phyloP scores from a whole-genome alignment of 1,284 basidiomycete species.

The Kwoniella shivajii region DNA sequence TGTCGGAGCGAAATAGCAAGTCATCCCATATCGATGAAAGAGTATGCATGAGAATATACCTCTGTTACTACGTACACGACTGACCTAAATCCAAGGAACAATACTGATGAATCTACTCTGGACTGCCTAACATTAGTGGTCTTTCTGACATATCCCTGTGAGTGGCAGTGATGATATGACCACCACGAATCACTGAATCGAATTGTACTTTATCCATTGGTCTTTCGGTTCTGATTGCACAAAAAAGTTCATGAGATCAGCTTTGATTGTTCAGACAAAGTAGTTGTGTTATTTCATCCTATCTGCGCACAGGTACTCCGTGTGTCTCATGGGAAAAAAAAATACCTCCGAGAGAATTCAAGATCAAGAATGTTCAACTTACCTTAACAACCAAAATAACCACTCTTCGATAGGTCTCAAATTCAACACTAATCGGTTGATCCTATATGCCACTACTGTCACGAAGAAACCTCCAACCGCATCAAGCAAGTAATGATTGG shows the following conservation, averaged over 20 bases:
- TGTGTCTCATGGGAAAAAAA: not conserved
- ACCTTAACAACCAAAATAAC: conserved; percentile 42
- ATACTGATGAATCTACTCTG: not conserved
- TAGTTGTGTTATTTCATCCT: too few species aligned
- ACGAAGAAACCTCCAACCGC: conserved; percentile 51
- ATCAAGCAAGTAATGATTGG: conserved; percentile 53
- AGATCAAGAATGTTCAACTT: not conserved
- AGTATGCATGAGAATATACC: too few species aligned
- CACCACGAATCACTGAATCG: conserved; percentile 16
- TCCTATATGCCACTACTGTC: conserved; percentile 40
- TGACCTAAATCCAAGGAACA: not conserved
- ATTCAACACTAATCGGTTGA: conserved; percentile 46
- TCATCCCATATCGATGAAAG: too few species aligned
- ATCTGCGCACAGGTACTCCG: too few species aligned
- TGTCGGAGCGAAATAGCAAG: too few species aligned
- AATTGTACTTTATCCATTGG: conserved; percentile 44
- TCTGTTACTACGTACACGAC: not conserved
- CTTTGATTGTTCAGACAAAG: not conserved
- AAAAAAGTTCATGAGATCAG: conserved; percentile 1
- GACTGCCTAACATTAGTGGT: conserved; percentile 19
- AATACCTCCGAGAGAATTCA: not conserved
- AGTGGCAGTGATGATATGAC: conserved; percentile 8
- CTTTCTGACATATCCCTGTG: conserved; percentile 27
- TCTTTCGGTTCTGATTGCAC: conserved; percentile 28
- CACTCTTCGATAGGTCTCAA: conserved; percentile 50